phyloP scores from a whole-genome alignment of 192 early-diverging fungal genomes.

The Phlyctochytrium planicorne region DNA sequence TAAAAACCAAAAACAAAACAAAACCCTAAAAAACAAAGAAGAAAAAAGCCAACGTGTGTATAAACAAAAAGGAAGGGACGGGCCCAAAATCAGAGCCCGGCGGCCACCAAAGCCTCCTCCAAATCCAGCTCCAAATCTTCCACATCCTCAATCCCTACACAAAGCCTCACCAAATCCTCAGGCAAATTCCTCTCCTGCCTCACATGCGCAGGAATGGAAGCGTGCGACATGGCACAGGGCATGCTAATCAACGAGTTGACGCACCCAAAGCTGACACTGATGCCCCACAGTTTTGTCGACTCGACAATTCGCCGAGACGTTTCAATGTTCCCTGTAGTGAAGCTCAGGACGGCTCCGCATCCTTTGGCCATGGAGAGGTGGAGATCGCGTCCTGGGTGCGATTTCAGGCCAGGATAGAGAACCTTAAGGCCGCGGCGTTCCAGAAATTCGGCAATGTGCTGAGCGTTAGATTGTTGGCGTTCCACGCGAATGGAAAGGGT shows the following conservation, averaged over 20 bases:
- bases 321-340: constrained; percentile 85
- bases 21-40: no score
- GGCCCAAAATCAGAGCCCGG: constrained; percentile 27
- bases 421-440: constrained; percentile 81
- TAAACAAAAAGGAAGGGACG: constrained; percentile 1
- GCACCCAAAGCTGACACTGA: constrained; percentile 97
- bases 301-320: constrained; percentile 81
- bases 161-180: constrained; percentile 96
- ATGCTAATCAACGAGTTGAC: constrained; percentile 97
- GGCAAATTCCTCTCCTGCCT: constrained; percentile 83
- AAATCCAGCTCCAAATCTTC: constrained; percentile 90
- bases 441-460: constrained; percentile 77
- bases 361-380: constrained; percentile 78
- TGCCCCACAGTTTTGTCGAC: constrained; percentile 79
- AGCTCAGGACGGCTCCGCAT: constrained; percentile 91
- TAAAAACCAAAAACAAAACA: no score
- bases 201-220: constrained; percentile 89
- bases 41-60: neutral
- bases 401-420: constrained; percentile 81
- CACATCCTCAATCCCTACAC: constrained; percentile 94
- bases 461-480: constrained; percentile 82
- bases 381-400: constrained; percentile 81
- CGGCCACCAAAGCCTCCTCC: constrained; percentile 65
- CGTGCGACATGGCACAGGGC: constrained; percentile 97
- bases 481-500: constrained; percentile 97